phyloP scores from a whole-genome alignment of 371 early-diverging fungal genomes.

The Mortierella sp. region DNA sequence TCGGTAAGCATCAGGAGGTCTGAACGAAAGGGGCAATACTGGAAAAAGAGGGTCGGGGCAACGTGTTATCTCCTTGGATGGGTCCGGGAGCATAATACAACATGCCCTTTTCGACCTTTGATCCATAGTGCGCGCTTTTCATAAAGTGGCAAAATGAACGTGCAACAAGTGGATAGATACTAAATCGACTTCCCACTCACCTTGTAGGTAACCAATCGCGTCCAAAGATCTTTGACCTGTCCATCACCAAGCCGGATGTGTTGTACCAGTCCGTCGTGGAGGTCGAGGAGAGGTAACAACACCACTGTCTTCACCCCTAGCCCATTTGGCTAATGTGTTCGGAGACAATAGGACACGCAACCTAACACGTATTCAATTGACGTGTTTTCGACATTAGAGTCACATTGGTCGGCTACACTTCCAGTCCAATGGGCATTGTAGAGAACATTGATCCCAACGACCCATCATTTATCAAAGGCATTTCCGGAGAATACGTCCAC shows the following conservation, averaged over 20 bases:
- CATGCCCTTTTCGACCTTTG: no score
- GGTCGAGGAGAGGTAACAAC: slow-evolving; percentile 85
- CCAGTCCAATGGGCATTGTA: slow-evolving; percentile 67
- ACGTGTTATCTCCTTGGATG: background rate
- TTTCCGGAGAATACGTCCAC: slow-evolving; percentile 90
- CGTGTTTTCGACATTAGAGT: slow-evolving; percentile 63
- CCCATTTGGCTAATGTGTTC: no score
- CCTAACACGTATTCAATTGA: background rate
- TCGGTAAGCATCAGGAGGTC: slow-evolving; percentile 61
- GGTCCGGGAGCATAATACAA: background rate
- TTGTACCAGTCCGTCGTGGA: slow-evolving; percentile 91
- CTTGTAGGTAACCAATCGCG: slow-evolving; percentile 91
- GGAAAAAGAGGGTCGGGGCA: background rate
- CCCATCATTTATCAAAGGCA: slow-evolving; percentile 70
- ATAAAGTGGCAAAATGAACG: background rate
- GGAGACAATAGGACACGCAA: no score
- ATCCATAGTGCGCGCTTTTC: background rate
- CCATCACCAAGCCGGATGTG: slow-evolving; percentile 84
- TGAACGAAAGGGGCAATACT: background rate
- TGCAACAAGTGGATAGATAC: background rate
- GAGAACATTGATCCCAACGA: slow-evolving; percentile 55
- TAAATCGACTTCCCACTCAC: background rate
- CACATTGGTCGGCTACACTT: slow-evolving; percentile 81
- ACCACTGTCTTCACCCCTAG: no score
- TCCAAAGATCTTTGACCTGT: slow-evolving; percentile 94